phyloP scores from a whole-genome alignment of 352 stramenopile species.

The Ochromonadaceae sp. region DNA sequence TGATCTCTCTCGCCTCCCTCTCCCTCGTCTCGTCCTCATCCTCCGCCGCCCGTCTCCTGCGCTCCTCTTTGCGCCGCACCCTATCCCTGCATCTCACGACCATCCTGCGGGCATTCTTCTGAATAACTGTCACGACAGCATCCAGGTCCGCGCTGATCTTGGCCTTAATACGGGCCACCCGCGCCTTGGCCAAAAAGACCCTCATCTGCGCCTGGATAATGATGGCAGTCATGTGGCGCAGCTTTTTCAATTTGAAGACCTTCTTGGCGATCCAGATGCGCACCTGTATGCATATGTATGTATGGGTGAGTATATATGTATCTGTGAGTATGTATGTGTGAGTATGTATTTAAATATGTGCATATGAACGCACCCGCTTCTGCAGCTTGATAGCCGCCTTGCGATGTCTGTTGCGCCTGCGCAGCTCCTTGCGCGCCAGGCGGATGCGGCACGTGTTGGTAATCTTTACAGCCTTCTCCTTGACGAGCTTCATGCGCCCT shows the following conservation, averaged over 20 bases:
- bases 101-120: constrained; percentile 2
- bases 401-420: not conserved
- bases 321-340: too few species aligned
- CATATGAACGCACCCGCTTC: too few species aligned
- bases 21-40: not conserved
- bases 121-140: not conserved
- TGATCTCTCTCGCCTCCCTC: not conserved
- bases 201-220: constrained; percentile 1
- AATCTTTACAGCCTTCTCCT: not conserved
- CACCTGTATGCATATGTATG: too few species aligned
- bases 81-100: too few species aligned
- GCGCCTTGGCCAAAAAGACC: not conserved
- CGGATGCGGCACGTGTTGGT: not conserved
- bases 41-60: not conserved
- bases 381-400: constrained; percentile 14
- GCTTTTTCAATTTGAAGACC: not conserved
- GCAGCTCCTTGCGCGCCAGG: not conserved
- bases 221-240: not conserved
- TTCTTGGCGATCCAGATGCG: constrained; percentile 6
- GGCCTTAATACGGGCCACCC: not conserved
- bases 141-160: not conserved
- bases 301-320: too few species aligned
- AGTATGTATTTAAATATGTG: too few species aligned
- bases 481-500: not conserved
- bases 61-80: not conserved